A percentile compares a stretch with the other conserved stretches of the same genome.
These are phyloP conservation scores for Nyssa sinensis DNA, from an alignment of 148 eudicot species.

Conservation along the genomic window DNA sequence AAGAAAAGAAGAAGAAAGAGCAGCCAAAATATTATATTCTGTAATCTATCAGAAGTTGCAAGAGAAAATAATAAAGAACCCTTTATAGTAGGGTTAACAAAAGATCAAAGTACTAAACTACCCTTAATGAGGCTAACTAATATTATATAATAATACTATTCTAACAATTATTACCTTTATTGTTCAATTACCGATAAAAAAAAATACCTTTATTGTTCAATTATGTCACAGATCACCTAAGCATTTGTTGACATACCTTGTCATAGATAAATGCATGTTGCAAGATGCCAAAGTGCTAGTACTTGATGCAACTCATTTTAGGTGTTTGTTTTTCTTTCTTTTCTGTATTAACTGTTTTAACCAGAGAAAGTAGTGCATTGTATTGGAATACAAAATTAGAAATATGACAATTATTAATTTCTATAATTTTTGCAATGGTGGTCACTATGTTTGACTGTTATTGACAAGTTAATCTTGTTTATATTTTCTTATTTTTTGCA, in stretches of 20 bases:
- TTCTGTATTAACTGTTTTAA: neutral
- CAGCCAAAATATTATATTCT: too few species aligned
- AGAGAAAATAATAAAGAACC: too few species aligned
- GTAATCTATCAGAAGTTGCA: too few species aligned
- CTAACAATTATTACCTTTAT: too few species aligned
- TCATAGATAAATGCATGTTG: neutral
- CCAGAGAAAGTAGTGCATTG: neutral
- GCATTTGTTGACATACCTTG: neutral
- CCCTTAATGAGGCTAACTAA: too few species aligned
- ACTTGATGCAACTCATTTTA: neutral
- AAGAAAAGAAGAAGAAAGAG: too few species aligned
- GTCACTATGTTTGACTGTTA: neutral
- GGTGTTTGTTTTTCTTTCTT: neutral
- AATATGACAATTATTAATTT: neutral
- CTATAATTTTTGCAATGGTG: neutral
- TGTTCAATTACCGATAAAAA: too few species aligned
- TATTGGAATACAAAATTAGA: neutral
- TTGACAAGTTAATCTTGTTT: neutral
- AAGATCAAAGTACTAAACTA: too few species aligned
- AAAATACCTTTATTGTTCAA: too few species aligned
- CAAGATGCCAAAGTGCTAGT: neutral
- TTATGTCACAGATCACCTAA: neutral
- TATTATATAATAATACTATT: too few species aligned
- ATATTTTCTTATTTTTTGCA: neutral
- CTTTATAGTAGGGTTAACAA: too few species aligned